phyloP scores from a whole-genome alignment of 2,329 filamentous ascomycete genomes.

The Arthroderma uncinatum region DNA sequence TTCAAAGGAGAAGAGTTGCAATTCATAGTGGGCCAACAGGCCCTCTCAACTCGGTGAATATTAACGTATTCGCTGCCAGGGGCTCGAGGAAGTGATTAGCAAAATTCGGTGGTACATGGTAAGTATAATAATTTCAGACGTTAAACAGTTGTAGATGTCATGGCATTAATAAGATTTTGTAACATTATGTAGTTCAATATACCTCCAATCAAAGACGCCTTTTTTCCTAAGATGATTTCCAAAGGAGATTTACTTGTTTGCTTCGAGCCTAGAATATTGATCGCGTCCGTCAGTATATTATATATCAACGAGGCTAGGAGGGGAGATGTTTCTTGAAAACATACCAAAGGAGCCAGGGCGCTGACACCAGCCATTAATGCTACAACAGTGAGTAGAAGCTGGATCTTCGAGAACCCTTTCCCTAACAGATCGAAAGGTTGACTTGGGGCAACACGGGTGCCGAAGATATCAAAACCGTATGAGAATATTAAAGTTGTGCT shows the following conservation, averaged over 20 bases:
- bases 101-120: neutral
- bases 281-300: neutral
- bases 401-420: constrained; percentile 84
- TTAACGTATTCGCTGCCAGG: too few relatives aligned
- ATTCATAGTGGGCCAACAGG: too few relatives aligned
- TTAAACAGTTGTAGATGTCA: neutral
- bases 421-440: constrained; percentile 84
- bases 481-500: constrained; percentile 85
- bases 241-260: constrained; percentile 39
- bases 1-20: too few relatives aligned
- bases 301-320: neutral
- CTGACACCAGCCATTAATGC: constrained; percentile 67
- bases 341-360: constrained; percentile 74
- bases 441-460: constrained; percentile 75
- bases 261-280: constrained; percentile 32
- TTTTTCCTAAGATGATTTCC: constrained; percentile 10
- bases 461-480: constrained; percentile 80
- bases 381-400: constrained; percentile 70
- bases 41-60: too few relatives aligned
- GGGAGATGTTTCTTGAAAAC: constrained; percentile 22
- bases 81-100: too few relatives aligned
- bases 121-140: neutral
- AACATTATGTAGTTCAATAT: neutral
- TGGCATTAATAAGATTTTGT: neutral
- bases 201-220: neutral